These are phyloP conservation scores for Phoma herbarum DNA, from an alignment of 2,329 filamentous ascomycete genomes.

Conservation along the genomic window DNA sequence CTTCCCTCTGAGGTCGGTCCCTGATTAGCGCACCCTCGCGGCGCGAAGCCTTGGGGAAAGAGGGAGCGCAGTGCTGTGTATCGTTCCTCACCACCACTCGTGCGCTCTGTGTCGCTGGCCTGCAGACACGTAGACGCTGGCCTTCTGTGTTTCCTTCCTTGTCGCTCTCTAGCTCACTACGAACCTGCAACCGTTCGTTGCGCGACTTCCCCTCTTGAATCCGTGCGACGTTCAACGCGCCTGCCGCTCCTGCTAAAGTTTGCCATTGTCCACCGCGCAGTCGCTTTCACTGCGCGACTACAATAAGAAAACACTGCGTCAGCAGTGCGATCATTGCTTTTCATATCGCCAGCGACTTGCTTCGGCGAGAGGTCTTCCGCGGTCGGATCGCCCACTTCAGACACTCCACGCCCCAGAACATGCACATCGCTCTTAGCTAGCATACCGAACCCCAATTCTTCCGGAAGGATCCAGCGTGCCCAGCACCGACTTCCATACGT, in stretches of 20 bases:
- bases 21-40: constrained; percentile 10
- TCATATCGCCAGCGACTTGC: constrained; percentile 29
- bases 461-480: constrained; percentile 19
- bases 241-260: constrained; percentile 33
- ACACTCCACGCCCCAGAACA: constrained; percentile 45
- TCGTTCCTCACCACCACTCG: constrained; percentile 36
- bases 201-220: constrained; percentile 26
- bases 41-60: constrained; percentile 17
- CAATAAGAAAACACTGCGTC: constrained; percentile 22
- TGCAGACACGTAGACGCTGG: constrained; percentile 40
- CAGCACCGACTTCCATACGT: constrained; percentile 29
- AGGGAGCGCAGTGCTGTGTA: constrained; percentile 8
- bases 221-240: constrained; percentile 30
- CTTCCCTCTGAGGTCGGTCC: constrained; percentile 7
- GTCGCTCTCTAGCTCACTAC: constrained; percentile 30
- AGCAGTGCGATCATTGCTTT: constrained; percentile 17
- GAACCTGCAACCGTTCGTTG: constrained; percentile 8
- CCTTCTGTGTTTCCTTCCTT: constrained; percentile 31
- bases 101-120: constrained; percentile 22
- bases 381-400: constrained; percentile 39
- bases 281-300: constrained; percentile 30
- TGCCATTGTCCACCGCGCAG: constrained; percentile 18
- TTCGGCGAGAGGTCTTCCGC: constrained; percentile 32
- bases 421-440: constrained; percentile 41
- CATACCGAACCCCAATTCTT: constrained; percentile 23